Conservation (phyloP, 2,329 filamentous ascomycete genomes). For the Daldinia eschscholtzii region DNA sequence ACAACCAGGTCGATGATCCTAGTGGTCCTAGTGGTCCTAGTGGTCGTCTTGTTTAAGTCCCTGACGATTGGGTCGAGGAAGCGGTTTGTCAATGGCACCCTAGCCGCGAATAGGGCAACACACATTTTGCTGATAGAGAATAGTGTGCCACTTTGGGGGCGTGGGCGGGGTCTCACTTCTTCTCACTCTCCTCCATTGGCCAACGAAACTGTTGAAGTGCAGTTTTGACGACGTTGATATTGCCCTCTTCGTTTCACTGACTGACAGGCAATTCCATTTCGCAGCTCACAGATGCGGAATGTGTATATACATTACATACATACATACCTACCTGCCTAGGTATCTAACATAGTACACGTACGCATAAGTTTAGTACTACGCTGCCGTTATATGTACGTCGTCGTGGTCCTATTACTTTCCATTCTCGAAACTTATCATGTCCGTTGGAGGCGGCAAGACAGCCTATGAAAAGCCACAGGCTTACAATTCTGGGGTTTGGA, state of each 20-base stretch:
- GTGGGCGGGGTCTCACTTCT: constrained; percentile 18
- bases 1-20: constrained; percentile 23
- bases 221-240: constrained; percentile 23
- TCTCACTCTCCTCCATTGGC: constrained; percentile 38
- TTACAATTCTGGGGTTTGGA: constrained; percentile 10
- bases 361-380: constrained; percentile 15
- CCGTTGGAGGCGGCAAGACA: constrained; percentile 33
- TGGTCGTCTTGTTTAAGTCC: constrained; percentile 28
- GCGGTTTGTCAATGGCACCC: constrained; percentile 34
- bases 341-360: constrained; percentile 3
- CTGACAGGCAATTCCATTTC: neutral
- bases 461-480: constrained; percentile 30
- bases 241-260: constrained; percentile 36
- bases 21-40: constrained; percentile 24
- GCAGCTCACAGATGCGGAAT: constrained; percentile 4
- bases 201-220: constrained; percentile 22
- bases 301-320: neutral
- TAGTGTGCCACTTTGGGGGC: constrained; percentile 29
- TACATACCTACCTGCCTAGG: neutral
- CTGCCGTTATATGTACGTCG: constrained; percentile 34
- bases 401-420: constrained; percentile 36
- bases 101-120: constrained; percentile 35
- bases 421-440: constrained; percentile 30
- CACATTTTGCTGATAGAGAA: constrained; percentile 35
- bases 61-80: constrained; percentile 41